Percentiles rank a stretch among this genome's conserved stretches.
phyloP scores from a whole-genome alignment of 352 stramenopile species.

The Thalassiosira hispida region DNA sequence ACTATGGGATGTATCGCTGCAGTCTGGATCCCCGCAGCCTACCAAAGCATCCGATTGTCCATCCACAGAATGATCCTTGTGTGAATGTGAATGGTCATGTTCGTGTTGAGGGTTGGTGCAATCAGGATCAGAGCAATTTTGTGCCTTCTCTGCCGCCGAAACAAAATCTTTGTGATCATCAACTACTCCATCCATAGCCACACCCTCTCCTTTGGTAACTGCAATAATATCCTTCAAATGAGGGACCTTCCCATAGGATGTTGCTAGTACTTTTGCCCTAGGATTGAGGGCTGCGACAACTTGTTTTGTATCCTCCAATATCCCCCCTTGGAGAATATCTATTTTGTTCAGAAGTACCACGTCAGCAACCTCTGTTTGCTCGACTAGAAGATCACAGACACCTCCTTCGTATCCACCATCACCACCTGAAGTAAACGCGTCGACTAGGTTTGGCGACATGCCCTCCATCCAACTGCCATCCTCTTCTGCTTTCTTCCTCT shows the following conservation, averaged over 20 bases:
- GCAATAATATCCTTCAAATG: constrained; percentile 66
- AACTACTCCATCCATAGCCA: constrained; percentile 68
- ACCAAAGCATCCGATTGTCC: not conserved
- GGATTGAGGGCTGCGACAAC: constrained; percentile 79
- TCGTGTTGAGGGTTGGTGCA: constrained; percentile 50
- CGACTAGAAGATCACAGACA: constrained; percentile 80
- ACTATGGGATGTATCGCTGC: constrained; percentile 57
- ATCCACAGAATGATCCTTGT: constrained; percentile 30
- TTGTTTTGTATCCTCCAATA: constrained; percentile 59
- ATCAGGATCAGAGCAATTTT: constrained; percentile 52
- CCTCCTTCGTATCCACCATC: constrained; percentile 24
- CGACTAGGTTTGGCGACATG: constrained; percentile 44
- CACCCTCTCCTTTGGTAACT: constrained; percentile 62
- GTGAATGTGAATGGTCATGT: constrained; percentile 67
- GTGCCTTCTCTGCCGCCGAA: constrained; percentile 46
- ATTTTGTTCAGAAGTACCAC: constrained; percentile 85
- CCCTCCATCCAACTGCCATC: constrained; percentile 56
- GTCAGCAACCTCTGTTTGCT: constrained; percentile 85
- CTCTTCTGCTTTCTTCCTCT: constrained; percentile 28
- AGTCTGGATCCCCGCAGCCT: constrained; percentile 52
- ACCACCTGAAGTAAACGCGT: constrained; percentile 33
- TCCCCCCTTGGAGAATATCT: constrained; percentile 69
- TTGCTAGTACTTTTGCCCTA: constrained; percentile 63
- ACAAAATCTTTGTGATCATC: constrained; percentile 84
- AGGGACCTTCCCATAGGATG: constrained; percentile 66